These are phyloP conservation scores for Trichoderma asperellum DNA, from an alignment of 2,329 filamentous ascomycete genomes.

Conservation along the genomic window DNA sequence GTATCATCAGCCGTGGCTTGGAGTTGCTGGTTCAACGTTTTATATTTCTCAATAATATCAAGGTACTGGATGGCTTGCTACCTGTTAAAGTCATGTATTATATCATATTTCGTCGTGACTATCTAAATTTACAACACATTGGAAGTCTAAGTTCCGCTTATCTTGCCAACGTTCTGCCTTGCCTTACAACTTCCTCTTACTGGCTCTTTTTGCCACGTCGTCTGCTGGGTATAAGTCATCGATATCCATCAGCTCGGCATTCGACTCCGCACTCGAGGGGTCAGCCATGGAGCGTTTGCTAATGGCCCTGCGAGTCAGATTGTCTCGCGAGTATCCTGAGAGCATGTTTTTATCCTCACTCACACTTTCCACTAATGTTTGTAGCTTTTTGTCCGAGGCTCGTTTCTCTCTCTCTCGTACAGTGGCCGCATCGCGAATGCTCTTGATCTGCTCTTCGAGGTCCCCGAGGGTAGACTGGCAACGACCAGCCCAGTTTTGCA, in stretches of 20 bases:
- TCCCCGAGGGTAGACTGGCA: constrained; percentile 74
- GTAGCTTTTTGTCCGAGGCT: constrained; percentile 53
- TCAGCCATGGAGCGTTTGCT: constrained; percentile 49
- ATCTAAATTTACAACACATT: constrained; percentile 24
- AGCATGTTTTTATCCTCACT: constrained; percentile 47
- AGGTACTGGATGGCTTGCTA: constrained; percentile 29
- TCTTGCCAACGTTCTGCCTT: constrained; percentile 19
- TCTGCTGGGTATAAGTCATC: constrained; percentile 55
- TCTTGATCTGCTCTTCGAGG: constrained; percentile 74
- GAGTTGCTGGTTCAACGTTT: constrained; percentile 33
- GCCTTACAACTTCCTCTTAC: constrained; percentile 57
- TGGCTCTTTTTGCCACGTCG: constrained; percentile 55
- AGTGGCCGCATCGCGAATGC: constrained; percentile 63
- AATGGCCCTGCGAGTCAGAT: constrained; percentile 35
- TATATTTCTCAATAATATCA: constrained; percentile 30
- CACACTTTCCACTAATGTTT: constrained; percentile 53
- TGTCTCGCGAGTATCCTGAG: constrained; percentile 34
- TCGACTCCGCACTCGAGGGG: constrained; percentile 42
- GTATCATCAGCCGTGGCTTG: constrained; percentile 32
- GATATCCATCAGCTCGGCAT: constrained; percentile 58
- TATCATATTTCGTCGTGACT: constrained; percentile 37
- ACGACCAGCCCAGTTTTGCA: constrained; percentile 76
- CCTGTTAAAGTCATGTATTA: constrained; percentile 35
- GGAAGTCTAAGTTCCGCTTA: constrained; percentile 17
- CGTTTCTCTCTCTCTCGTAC: constrained; percentile 55